Base-by-base conservation (phyloP, 768 basidiomycete species). In the Piloderma croceum region DNA sequence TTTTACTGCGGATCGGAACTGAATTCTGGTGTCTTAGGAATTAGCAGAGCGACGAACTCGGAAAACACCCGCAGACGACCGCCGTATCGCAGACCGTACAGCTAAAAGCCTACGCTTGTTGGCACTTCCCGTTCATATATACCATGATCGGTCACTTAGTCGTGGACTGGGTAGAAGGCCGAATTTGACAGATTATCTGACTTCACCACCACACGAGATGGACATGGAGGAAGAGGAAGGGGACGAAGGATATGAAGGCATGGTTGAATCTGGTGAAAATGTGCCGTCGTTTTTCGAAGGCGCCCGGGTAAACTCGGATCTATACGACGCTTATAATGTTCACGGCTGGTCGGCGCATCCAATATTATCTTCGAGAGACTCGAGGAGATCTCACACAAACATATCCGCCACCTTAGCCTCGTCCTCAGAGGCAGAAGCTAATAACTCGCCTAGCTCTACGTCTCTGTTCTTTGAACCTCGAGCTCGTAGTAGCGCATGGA, bases 221-320 rank as follows among this genome's bases (percentile, higher is more conserved):
- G 77, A 79, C 19, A 83, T 81, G 3, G 80, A 83, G 3, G 80
- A 83, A n/a, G 82, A 82, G 24, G 77, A 79, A 24, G 61, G 77
- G 41, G 73, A 69, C 24, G 62, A 62, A 54, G 39, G 74, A 42
- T 62, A 74, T 29, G 60, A 62, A 36, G 57, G 62, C 2, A 54
- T 57, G 4, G n/a, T n/a, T n/a, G n/a, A n/a, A n/a, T n/a, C n/a
- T n/a, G n/a, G n/a, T n/a, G n/a, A n/a, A n/a, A n/a, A n/a, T n/a
- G n/a, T n/a, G n/a, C n/a, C n/a, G n/a, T 51, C 54, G 13, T 53
- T 61, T 22, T 46, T 70, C 13, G 83, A 83, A 50, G 80, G 80
- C 20, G 66, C 67, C 31, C 75, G 79, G 27, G 50, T 76, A 39
- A 78, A 77, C 45, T 58, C 77, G 10, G 79, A 83, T 34, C 45